Conservation (phyloP, 2,329 filamentous ascomycete species). For the Colletotrichum phormii region DNA sequence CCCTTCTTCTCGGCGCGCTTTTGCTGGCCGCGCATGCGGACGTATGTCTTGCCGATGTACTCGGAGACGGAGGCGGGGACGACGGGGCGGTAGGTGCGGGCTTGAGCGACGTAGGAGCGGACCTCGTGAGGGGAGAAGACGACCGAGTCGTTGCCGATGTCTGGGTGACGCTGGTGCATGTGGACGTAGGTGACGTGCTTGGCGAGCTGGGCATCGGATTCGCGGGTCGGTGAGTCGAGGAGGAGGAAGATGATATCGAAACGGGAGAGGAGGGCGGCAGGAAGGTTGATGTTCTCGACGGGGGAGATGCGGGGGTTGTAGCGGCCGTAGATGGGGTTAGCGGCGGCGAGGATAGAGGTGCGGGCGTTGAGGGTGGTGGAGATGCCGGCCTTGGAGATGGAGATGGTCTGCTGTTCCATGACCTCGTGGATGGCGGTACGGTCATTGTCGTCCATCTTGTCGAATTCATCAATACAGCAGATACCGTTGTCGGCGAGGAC, state of each 20-base stretch:
- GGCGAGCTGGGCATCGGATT: conserved; percentile 91
- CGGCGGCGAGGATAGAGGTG: conserved; percentile 94
- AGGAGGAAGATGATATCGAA: conserved; percentile 98
- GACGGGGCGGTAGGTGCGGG: conserved; percentile 86
- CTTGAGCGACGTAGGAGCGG: conserved; percentile 94
- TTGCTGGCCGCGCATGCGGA: conserved; percentile 91
- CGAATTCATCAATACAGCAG: conserved; percentile 89
- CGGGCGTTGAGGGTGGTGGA: conserved; percentile 89
- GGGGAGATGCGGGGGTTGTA: conserved; percentile 98
- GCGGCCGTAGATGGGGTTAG: conserved; percentile 96
- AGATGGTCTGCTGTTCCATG: conserved; percentile 90
- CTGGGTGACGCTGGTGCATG: conserved; percentile 95
- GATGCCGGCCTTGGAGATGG: conserved; percentile 81
- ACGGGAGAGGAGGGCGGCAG: conserved; percentile 94
- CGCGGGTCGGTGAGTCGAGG: conserved; percentile 90
- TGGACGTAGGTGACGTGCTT: conserved; percentile 97
- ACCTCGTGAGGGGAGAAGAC: conserved; percentile 94
- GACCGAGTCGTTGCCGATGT: conserved; percentile 69
- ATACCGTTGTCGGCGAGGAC: conserved; percentile 86
- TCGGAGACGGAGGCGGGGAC: conserved; percentile 89
- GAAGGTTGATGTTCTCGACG: conserved; percentile 98
- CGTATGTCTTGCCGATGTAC: conserved; percentile 97
- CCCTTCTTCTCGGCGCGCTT: conserved; percentile 91
- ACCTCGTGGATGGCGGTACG: conserved; percentile 88
- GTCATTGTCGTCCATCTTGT: conserved; percentile 90